Evolutionary conservation across 352 stramenopile species (phyloP).

Genomic region (Aphanomyces cochlioides): DNA sequence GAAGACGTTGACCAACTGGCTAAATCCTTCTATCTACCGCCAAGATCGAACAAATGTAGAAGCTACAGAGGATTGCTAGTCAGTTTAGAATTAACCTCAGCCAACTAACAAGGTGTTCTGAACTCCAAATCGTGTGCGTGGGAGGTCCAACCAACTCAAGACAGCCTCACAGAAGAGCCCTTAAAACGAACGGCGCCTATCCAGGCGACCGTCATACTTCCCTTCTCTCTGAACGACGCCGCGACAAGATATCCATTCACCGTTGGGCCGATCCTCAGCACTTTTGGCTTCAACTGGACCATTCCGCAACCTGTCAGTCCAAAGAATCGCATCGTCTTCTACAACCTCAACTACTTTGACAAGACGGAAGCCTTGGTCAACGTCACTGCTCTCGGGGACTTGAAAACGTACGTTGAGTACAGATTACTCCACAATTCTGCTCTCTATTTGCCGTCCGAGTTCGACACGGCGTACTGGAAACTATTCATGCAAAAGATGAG

Average conservation of each 20-base stretch:
- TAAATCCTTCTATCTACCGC: too few relatives aligned
- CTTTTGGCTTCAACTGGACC: conserved; percentile 29
- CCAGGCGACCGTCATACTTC: too few relatives aligned
- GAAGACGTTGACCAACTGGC: too few relatives aligned
- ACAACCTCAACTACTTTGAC: conserved; percentile 48
- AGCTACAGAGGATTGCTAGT: too few relatives aligned
- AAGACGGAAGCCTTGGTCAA: conserved; percentile 37
- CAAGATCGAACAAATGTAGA: too few relatives aligned
- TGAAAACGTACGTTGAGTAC: conserved; percentile 62
- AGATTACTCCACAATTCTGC: conserved; percentile 26
- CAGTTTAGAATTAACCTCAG: too few relatives aligned
- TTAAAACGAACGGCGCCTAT: too few relatives aligned
- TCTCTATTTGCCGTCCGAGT: conserved; percentile 55
- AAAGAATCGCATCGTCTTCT: conserved; percentile 41
- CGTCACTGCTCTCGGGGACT: conserved; percentile 35
- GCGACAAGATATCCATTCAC: conserved; percentile 45
- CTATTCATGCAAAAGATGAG: conserved; percentile 80
- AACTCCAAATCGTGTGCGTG: too few relatives aligned
- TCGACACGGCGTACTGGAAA: conserved; percentile 82
- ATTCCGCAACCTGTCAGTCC: conserved; percentile 30
- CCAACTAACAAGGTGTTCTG: too few relatives aligned
- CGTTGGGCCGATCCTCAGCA: conserved; percentile 45
- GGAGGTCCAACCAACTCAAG: too few relatives aligned
- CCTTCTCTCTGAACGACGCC: conserved; percentile 68
- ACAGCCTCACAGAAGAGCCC: too few relatives aligned